These are phyloP conservation scores for Populus simonii DNA, from an alignment of 345 rosid species.

Conservation along the genomic window DNA sequence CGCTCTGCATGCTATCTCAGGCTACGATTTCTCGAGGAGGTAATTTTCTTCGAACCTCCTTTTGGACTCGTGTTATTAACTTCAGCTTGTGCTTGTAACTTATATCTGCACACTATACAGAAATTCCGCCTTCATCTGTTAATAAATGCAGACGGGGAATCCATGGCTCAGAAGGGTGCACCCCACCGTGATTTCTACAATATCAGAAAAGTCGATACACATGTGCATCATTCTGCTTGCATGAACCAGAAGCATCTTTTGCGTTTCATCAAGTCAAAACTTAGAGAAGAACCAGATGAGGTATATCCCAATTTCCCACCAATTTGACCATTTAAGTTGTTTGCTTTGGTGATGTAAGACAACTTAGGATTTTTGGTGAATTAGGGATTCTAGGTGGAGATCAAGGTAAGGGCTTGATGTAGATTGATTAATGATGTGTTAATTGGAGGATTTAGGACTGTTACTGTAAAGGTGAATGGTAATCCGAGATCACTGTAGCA, in stretches of 20 bases:
- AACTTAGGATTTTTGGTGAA: no score
- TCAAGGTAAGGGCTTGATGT: no score
- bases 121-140: conserved; percentile 53
- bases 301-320: conserved; percentile 19
- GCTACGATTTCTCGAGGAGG: conserved; percentile 55
- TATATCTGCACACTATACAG: conserved; percentile 28
- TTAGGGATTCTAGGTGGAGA: no score
- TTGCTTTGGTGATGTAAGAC: background rate
- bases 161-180: conserved; percentile 53
- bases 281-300: conserved; percentile 53
- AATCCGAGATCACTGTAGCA: no score
- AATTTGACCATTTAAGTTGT: background rate
- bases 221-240: conserved; percentile 58
- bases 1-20: conserved; percentile 50
- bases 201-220: conserved; percentile 55
- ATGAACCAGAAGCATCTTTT: conserved; percentile 60
- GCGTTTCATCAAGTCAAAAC: conserved; percentile 50
- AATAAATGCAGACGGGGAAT: conserved; percentile 51
- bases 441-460: no score
- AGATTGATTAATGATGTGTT: no score
- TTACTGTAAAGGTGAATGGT: no score
- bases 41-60: conserved; percentile 9
- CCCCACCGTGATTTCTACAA: conserved; percentile 61
- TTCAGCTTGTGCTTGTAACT: conserved; percentile 18
- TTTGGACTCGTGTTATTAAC: background rate